Evolutionary conservation across 345 rosid genomes (phyloP).

Genomic region (Hirschfeldia incana): DNA sequence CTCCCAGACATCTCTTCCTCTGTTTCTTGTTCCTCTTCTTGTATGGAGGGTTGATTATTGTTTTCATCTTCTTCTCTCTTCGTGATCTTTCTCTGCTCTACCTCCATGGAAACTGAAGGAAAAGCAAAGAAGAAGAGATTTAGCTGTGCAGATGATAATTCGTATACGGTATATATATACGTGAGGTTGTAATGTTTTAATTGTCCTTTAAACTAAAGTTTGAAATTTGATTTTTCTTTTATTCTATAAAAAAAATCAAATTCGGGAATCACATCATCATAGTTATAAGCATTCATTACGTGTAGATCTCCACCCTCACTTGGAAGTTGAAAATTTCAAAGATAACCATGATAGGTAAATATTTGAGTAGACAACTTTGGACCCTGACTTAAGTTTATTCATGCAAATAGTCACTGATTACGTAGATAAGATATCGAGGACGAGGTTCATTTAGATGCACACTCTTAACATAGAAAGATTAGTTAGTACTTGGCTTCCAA

Average conservation of each 20-base stretch:
- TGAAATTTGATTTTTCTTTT: background rate
- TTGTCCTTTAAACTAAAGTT: constrained; percentile 12
- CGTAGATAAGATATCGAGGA: background rate
- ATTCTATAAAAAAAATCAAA: background rate
- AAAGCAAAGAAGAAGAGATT: background rate
- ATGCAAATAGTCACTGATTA: background rate
- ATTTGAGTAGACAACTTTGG: constrained; percentile 18
- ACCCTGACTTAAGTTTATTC: constrained; percentile 7
- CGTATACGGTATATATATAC: background rate
- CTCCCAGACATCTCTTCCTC: constrained; percentile 38
- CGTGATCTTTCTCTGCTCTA: constrained; percentile 31
- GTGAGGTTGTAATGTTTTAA: constrained; percentile 10
- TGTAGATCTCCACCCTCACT: too few species aligned
- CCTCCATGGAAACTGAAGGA: constrained; percentile 25
- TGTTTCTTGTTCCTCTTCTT: constrained; percentile 33
- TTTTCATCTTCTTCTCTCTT: constrained; percentile 20
- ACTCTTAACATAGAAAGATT: background rate
- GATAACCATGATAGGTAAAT: background rate
- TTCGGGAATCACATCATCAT: constrained; percentile 31
- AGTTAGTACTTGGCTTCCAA: background rate
- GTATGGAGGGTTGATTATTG: constrained; percentile 12
- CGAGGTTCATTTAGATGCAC: background rate
- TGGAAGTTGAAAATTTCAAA: too few species aligned
- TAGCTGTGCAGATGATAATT: background rate
- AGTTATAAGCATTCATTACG: background rate